Evolutionary conservation across 768 basidiomycete species (phyloP), one percentile per base, ranked within the genome.

Genomic region (Kwoniella botswanensis): DNA sequence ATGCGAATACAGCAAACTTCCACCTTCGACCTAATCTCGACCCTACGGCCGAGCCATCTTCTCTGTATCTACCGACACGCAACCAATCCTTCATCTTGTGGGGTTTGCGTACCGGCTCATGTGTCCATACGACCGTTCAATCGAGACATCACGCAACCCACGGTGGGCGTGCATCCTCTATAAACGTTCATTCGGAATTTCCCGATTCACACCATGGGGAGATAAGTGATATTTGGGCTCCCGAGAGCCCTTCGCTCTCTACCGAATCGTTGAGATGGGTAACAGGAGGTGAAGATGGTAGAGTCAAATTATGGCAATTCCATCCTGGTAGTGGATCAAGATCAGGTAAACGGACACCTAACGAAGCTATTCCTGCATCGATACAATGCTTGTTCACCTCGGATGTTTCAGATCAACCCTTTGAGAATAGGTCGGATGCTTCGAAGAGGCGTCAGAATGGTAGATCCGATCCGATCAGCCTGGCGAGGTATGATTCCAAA

Each of bases 261-360:
- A 15, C 44, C 6, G 72, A 71, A 17, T 44, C 41, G 12, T 11
- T 66, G 5, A 24, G 69, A 62, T 80, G 74, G 63, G 74, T 80
- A 11, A 74, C 79, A 3, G 79, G 68, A 13, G 79, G 81, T 7
- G 70, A 72, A 54, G 81, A 82, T 59, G 81, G 81, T 11, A 55
- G 65, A 18, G 70, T 80, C 63, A 82, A 82, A 60, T 58, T 76
- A 41, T 82, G 81, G 81, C n/a, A 71, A 41, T 59, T 71, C 13
- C 55, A 73, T 42, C 65, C 71, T 0, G 60, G 57, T 15, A 24
- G 41, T 9, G 64, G 52, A 10, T 15, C 44, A n/a, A 22, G 46
- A 24, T 67, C 76, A 15, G 71, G 78, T 12, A 67, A 73, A 57
- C 35, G 66, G 24, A 60, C 70, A 21, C 57, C 70, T 11, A 58